Percentiles rank a stretch among this genome's conserved stretches.
Conservation (phyloP, 2,329 filamentous ascomycete species). For the Zalaria sp. region DNA sequence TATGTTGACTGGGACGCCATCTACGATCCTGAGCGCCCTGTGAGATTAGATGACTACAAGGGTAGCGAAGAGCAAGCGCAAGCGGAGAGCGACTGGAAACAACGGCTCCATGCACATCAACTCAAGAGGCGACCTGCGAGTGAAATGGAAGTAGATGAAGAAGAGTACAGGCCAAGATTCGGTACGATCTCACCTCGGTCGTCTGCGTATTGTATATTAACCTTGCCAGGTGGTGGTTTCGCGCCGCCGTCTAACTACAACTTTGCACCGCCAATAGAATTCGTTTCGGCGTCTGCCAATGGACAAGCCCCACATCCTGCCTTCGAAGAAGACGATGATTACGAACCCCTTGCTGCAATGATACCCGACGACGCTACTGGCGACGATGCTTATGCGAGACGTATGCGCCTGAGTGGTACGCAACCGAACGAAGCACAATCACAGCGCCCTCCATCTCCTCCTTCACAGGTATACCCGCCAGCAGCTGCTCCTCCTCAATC, state of each 20-base stretch:
- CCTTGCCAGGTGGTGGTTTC: conserved; percentile 27
- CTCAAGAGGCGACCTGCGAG: conserved; percentile 31
- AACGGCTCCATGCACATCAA: conserved; percentile 60
- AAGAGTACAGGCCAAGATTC: conserved; percentile 26
- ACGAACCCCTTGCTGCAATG: conserved; percentile 27
- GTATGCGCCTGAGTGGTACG: conserved; percentile 39
- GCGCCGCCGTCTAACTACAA: conserved; percentile 31
- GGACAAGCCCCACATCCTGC: not conserved
- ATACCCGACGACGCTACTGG: conserved; percentile 46
- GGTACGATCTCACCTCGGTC: conserved; percentile 23
- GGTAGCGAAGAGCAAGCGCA: conserved; percentile 69
- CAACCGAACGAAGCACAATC: not conserved
- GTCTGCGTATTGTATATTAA: conserved; percentile 6
- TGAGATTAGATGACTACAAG: conserved; percentile 72
- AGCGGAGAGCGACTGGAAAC: conserved; percentile 77
- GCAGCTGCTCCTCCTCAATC: not conserved
- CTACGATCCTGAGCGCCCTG: conserved; percentile 73
- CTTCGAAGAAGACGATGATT: conserved; percentile 8
- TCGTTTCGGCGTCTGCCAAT: not conserved
- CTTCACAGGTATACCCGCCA: not conserved
- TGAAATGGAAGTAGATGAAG: conserved; percentile 35
- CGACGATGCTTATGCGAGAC: conserved; percentile 55
- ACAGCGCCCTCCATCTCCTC: conserved; percentile 1
- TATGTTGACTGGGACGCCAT: conserved; percentile 68
- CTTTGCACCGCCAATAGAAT: conserved; percentile 37